Conservation (phyloP, 495 filamentous ascomycete genomes). For the Penicillium chermesinum region DNA sequence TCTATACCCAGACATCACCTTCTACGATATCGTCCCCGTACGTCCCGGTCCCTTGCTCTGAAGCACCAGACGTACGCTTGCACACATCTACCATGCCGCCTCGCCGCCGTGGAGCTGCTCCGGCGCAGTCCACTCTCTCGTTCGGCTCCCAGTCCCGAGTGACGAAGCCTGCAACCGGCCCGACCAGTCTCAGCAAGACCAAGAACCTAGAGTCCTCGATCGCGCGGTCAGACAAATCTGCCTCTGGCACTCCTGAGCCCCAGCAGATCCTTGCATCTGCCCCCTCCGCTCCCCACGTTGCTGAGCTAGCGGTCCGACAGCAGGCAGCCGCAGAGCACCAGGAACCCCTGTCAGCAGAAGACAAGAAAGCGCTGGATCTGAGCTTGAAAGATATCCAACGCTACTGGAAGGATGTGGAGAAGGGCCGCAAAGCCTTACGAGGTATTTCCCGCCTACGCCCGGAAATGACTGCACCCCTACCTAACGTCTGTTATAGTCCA, state of each 20-base stretch:
- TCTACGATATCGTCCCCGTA: neutral
- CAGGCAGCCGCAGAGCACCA: conserved; percentile 37
- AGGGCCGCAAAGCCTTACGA: conserved; percentile 48
- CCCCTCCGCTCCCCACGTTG: conserved; percentile 35
- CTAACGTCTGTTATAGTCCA: conserved; percentile 51
- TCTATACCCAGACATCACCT: neutral
- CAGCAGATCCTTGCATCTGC: conserved; percentile 20
- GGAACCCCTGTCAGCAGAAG: conserved; percentile 44
- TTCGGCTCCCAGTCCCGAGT: conserved; percentile 66
- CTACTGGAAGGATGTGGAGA: conserved; percentile 71
- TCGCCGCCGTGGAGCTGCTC: conserved; percentile 54
- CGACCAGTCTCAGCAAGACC: conserved; percentile 44
- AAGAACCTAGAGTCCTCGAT: conserved; percentile 37
- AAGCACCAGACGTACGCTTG: neutral
- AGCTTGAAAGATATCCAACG: conserved; percentile 56
- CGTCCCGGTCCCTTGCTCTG: neutral
- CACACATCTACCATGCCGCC: conserved; percentile 54
- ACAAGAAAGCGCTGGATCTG: conserved; percentile 54
- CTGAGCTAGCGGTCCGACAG: conserved; percentile 44
- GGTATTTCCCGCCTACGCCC: conserved; percentile 17
- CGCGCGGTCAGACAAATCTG: conserved; percentile 32
- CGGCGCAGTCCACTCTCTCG: conserved; percentile 65
- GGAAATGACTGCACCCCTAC: conserved; percentile 6
- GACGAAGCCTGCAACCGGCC: conserved; percentile 59
- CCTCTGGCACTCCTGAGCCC: conserved; percentile 23